These are phyloP conservation scores for Plasmodium adleri DNA, from an alignment of 169 alveolate genomes.

Conservation along the genomic window DNA sequence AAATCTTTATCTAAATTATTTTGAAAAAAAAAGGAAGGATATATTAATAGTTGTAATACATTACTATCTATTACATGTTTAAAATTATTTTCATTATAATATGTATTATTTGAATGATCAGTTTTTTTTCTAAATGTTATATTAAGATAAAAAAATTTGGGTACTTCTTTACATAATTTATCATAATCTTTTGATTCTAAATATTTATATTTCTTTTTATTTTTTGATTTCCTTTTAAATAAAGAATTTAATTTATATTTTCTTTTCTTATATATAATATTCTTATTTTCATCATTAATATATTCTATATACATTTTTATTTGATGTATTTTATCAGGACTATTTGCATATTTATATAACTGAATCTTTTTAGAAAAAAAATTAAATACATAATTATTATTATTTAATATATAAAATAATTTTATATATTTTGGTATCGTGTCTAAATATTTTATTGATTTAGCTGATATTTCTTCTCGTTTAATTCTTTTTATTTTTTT, in stretches of 20 bases:
- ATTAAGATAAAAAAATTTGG: slow-evolving; percentile 23
- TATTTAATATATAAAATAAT: slow-evolving; percentile 11
- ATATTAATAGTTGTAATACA: slow-evolving; percentile 36
- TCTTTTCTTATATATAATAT: slow-evolving; percentile 51
- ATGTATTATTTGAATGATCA: not conserved
- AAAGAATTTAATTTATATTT: slow-evolving; percentile 31
- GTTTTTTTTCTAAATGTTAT: slow-evolving; percentile 27
- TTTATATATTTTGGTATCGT: slow-evolving; percentile 27
- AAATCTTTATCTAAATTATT: slow-evolving; percentile 45
- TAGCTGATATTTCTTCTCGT: slow-evolving; percentile 18
- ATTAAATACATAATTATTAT: slow-evolving; percentile 35
- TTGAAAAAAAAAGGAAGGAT: slow-evolving; percentile 42
- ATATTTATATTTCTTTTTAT: slow-evolving; percentile 19
- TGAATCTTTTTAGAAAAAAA: slow-evolving; percentile 48
- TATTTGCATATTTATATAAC: slow-evolving; percentile 12
- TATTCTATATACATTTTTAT: slow-evolving; percentile 38
- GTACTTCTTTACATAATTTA: slow-evolving; percentile 34
- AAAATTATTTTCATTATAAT: slow-evolving; percentile 31
- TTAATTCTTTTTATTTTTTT: slow-evolving; percentile 42
- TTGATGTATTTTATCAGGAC: slow-evolving; percentile 1
- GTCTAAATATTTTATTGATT: slow-evolving; percentile 34
- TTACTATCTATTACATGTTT: slow-evolving; percentile 55
- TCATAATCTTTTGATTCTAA: slow-evolving; percentile 32
- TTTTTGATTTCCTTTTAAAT: slow-evolving; percentile 4
- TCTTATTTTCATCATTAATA: slow-evolving; percentile 39